Evolutionary conservation across 2,329 filamentous ascomycete species (phyloP), one percentile per base, ranked within the genome.

Genomic region (Escovopsis sp.): DNA sequence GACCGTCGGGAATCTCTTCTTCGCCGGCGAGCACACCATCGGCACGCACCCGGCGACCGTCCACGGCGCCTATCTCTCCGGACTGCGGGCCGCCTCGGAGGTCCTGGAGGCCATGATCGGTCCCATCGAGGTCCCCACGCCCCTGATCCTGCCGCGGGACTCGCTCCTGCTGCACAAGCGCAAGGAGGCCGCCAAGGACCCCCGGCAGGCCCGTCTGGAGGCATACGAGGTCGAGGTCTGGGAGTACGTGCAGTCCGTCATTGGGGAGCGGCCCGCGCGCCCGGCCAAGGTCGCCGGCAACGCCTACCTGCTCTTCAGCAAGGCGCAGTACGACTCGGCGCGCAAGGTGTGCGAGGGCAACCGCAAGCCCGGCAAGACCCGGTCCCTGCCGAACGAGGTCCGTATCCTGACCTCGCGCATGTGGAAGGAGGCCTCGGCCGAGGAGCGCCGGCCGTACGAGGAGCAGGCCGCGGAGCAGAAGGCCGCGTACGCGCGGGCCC

Each of bases 31-130:
- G 61, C 91, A 94, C 46, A 98, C 93, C 1, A 95, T 84, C 51
- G 87, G 85, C 37, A 94, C 87, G 1, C 88, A 98, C 57, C 91
- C 93, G 11, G 91, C 93, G 29, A 98, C 91, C 2, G 91, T 98
- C 1, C 91, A 98, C 51, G 91, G 91, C 6, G 93, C 91, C 8
- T 98, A 96, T 56, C 68, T 98, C 4, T 95, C 91, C 2, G 93
- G 91, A 3, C 69, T 98, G 6, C 80, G 91, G 39, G 91, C 83
- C 4, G 91, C 91, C 10, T 81, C 84, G 3, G 88, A 96, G 54
- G 74, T 98, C 2, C 67, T 94, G 32, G 80, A 89, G 42, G 67
- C 76, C 3, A 74, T 95, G 57, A 68, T 91, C 29, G 91, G 91
- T 1, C 80, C 86, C 1, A 86, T 98, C 45, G 65, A 80, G 36